phyloP scores from a whole-genome alignment of 1,284 basidiomycete species.

The Marasmius sp. region DNA sequence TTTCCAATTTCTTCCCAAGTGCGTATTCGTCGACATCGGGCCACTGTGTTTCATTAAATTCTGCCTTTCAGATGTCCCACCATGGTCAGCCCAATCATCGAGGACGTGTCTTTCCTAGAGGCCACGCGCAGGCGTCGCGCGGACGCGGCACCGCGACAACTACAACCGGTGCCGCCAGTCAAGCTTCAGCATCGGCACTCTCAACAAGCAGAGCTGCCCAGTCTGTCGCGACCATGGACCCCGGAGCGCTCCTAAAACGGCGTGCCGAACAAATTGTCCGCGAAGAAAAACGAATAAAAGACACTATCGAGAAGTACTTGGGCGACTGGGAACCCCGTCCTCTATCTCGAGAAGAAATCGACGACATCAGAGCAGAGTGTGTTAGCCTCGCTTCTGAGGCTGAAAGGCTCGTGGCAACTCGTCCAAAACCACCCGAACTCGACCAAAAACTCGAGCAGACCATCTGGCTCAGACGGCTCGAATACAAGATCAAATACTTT shows the following conservation, averaged over 20 bases:
- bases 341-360: slow-evolving; percentile 22
- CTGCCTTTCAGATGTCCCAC: slow-evolving; percentile 4
- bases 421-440: slow-evolving; percentile 12
- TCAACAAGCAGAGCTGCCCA: neutral
- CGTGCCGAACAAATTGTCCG: slow-evolving; percentile 1
- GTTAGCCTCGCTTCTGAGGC: slow-evolving; percentile 22
- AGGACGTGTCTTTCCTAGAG: slow-evolving; percentile 7
- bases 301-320: slow-evolving; percentile 9
- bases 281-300: slow-evolving; percentile 5
- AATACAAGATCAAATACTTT: slow-evolving; percentile 34
- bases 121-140: neutral
- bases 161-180: neutral
- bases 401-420: slow-evolving; percentile 21
- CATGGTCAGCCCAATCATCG: neutral
- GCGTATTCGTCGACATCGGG: slow-evolving; percentile 1
- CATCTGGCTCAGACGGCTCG: slow-evolving; percentile 27
- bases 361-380: slow-evolving; percentile 21
- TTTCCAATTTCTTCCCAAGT: neutral
- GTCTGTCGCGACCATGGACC: neutral
- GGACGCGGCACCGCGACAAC: neutral
- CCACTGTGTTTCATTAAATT: slow-evolving; percentile 2
- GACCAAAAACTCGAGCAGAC: slow-evolving; percentile 25
- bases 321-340: slow-evolving; percentile 25
- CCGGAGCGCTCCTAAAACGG: neutral
- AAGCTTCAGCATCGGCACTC: neutral